These are phyloP conservation scores for Arachis monticola DNA, from an alignment of 331 rosid species.

Conservation along the genomic window DNA sequence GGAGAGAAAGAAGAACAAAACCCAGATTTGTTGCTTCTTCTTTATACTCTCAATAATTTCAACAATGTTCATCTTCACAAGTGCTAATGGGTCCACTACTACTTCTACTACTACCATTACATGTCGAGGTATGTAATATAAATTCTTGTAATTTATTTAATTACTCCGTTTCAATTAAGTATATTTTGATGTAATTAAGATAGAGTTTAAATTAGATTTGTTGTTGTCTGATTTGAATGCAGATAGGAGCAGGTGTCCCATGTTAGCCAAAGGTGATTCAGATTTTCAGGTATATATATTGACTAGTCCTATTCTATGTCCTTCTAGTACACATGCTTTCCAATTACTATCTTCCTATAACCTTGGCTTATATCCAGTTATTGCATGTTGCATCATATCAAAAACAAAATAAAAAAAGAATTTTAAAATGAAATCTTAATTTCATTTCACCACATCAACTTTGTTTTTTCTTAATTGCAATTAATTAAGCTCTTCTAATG, in stretches of 20 bases:
- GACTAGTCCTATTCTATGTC: constrained; percentile 29
- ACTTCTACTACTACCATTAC: constrained; percentile 12
- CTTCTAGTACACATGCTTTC: constrained; percentile 10
- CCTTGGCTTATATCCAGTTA: constrained; percentile 12
- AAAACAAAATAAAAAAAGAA: no score
- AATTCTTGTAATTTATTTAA: not conserved
- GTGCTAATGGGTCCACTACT: constrained; percentile 34
- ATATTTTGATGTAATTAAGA: not conserved
- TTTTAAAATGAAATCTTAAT: no score
- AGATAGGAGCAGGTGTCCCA: constrained; percentile 50
- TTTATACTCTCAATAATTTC: constrained; percentile 53
- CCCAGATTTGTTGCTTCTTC: constrained; percentile 35
- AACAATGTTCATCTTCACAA: constrained; percentile 41
- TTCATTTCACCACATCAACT: constrained; percentile 9
- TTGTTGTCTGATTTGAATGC: constrained; percentile 31
- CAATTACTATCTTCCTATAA: not conserved
- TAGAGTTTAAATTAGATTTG: no score
- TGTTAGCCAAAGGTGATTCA: constrained; percentile 41
- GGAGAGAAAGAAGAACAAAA: constrained; percentile 69
- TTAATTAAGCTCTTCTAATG: not conserved
- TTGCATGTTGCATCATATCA: constrained; percentile 23
- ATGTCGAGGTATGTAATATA: constrained; percentile 53
- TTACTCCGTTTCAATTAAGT: not conserved
- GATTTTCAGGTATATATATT: constrained; percentile 64
- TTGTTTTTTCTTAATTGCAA: not conserved